Evolutionary conservation across 208 protist genomes (phyloP).

Genomic region (Acanthamoeba lugdunensis): DNA sequence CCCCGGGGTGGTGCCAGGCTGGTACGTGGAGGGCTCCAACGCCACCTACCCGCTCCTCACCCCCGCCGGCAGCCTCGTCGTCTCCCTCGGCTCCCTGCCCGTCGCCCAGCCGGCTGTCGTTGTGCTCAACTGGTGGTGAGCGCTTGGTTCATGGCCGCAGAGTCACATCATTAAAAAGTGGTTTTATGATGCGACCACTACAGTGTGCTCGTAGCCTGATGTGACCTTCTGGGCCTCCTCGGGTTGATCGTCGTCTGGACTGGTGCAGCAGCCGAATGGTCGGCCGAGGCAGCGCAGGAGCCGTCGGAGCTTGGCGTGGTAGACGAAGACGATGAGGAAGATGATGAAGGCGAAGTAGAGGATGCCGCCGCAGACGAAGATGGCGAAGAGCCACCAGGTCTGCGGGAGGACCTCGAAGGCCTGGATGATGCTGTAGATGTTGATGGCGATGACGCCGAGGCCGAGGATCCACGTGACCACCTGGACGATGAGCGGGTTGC

Average conservation of each 20-base stretch:
- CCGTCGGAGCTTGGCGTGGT: not conserved
- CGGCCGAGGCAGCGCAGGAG: not conserved
- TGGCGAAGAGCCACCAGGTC: slow-evolving; percentile 7
- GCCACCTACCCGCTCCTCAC: not conserved
- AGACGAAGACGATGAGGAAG: slow-evolving; percentile 21
- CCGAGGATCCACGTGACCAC: slow-evolving; percentile 55
- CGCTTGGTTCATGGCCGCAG: too few species aligned
- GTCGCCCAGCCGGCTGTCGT: not conserved
- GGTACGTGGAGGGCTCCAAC: not conserved
- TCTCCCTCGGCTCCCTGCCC: not conserved
- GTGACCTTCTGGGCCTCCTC: not conserved
- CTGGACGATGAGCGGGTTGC: slow-evolving; percentile 5
- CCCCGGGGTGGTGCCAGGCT: not conserved
- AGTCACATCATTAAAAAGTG: too few species aligned
- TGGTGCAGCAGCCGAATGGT: not conserved
- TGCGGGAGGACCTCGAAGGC: slow-evolving; percentile 18
- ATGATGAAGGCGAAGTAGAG: slow-evolving; percentile 26
- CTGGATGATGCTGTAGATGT: slow-evolving; percentile 39
- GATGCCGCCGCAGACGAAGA: not conserved
- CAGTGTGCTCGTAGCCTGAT: too few species aligned
- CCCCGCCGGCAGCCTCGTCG: not conserved
- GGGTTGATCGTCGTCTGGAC: not conserved
- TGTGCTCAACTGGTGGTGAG: not conserved
- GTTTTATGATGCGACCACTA: too few species aligned
- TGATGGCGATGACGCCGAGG: slow-evolving; percentile 37